Conservation (phyloP, 768 basidiomycete genomes). For the Saitozyma sp. region DNA sequence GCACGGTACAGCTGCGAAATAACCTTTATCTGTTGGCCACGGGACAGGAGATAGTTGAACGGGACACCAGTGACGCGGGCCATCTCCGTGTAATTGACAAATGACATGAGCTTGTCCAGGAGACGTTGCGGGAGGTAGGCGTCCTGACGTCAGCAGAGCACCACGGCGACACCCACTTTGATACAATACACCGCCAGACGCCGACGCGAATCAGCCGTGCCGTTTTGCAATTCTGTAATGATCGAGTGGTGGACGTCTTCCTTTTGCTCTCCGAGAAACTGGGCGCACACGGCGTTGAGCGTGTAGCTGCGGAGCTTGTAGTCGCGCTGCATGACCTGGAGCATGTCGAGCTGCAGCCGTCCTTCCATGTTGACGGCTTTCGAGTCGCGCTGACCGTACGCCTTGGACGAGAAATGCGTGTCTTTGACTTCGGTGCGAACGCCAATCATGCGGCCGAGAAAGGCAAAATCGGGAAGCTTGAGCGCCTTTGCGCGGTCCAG, state of each 20-base stretch:
- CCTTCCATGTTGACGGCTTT: slow-evolving; percentile 91
- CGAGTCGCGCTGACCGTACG: slow-evolving; percentile 94
- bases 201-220: slow-evolving; percentile 86
- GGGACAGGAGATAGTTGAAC: slow-evolving; percentile 88
- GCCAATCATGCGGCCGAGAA: slow-evolving; percentile 76
- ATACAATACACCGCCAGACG: slow-evolving; percentile 96
- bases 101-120: slow-evolving; percentile 97
- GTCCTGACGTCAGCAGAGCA: slow-evolving; percentile 61
- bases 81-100: slow-evolving; percentile 98
- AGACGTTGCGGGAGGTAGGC: slow-evolving; percentile 95
- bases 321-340: slow-evolving; percentile 98
- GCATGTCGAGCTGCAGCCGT: slow-evolving; percentile 87
- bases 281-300: slow-evolving; percentile 95
- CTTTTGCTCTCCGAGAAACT: slow-evolving; percentile 97
- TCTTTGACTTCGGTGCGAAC: slow-evolving; percentile 77
- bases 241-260: slow-evolving; percentile 99
- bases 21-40: slow-evolving; percentile 98
- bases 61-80: slow-evolving; percentile 99
- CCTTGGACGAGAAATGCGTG: slow-evolving; percentile 96
- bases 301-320: slow-evolving; percentile 96
- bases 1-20: slow-evolving; percentile 91
- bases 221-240: slow-evolving; percentile 96
- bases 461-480: slow-evolving; percentile 68
- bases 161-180: slow-evolving; percentile 62
- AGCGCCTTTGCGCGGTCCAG: slow-evolving; percentile 86